Evolutionary conservation across 1,284 basidiomycete species (phyloP), one percentile per base, ranked within the genome.

Genomic region (Ustilago trichophora): DNA sequence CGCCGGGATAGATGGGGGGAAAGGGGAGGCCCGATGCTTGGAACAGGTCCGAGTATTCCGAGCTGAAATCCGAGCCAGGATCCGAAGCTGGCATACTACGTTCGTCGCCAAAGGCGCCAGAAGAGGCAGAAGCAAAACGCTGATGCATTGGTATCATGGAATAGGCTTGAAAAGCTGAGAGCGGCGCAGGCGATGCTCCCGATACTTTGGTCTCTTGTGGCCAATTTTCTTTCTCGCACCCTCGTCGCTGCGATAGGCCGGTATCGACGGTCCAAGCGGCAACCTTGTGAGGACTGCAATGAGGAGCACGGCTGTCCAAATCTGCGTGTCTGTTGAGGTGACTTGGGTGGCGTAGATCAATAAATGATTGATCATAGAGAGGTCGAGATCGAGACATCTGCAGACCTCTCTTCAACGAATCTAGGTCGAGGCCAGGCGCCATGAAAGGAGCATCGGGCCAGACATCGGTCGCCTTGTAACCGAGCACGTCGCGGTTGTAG

Each of bases 51-150:
- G 62, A 58, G 25, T 55, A 65, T 18, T 67, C 63, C 2, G 63
- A 67, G 45, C 56, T 56, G 47, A 67, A 36, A 26, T 67, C 64
- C 5, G 64, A 67, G n/a, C 45, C 49, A 12, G 49, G 57, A 5
- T 67, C 64, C 9, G 57, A 67, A 4, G 37, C 26, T 5, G 42
- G 44, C 11, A 54, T 19, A 18, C 27, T 19, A 5, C 62, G 54
- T 21, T 65, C 55, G 0, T 65, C 62, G 25, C 55, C 51, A 24
- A 34, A 50, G n/a, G 37, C 16, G 10, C 41, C 50, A 15, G 62
- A 65, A 18, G 50, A 65, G 4, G 37, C 29, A 10, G 62, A 65
- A n/a, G 55, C 46, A 19, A 54, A 53, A 3, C 55, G 45, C 13
- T 58, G 62, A 12, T 65, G 62, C 34, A 44, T 15, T 10, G 50